Conservation (phyloP, 2,329 filamentous ascomycete genomes). For the Epichloe amarillans region DNA sequence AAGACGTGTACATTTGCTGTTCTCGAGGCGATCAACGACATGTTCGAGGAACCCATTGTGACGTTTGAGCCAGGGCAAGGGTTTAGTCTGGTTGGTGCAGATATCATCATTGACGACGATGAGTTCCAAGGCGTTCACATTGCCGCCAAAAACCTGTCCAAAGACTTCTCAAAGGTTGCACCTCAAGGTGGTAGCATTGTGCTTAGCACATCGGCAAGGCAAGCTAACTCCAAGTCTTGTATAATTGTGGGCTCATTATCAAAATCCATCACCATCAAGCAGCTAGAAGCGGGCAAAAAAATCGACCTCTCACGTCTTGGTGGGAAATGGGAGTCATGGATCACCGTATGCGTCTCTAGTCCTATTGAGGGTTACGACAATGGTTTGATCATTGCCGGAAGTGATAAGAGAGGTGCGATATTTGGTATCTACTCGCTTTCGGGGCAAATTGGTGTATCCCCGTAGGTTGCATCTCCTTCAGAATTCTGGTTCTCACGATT, state of each 20-base stretch:
- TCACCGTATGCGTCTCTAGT: conserved; percentile 31
- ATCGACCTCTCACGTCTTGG: conserved; percentile 11
- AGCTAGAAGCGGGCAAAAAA: conserved; percentile 8
- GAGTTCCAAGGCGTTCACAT: conserved; percentile 21
- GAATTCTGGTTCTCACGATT: neutral
- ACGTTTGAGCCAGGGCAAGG: conserved; percentile 12
- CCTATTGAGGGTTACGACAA: conserved; percentile 27
- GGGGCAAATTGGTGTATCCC: conserved; percentile 48
- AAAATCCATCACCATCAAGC: conserved; percentile 10
- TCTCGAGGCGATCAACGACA: conserved; percentile 2
- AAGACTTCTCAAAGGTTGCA: conserved; percentile 16
- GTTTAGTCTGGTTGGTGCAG: conserved; percentile 17
- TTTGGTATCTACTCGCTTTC: conserved; percentile 47
- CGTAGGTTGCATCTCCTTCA: conserved; percentile 13
- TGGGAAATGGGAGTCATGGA: conserved; percentile 44
- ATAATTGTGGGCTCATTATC: conserved; percentile 13
- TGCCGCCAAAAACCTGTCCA: conserved; percentile 18
- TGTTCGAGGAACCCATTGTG: conserved; percentile 16
- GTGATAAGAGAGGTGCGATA: conserved; percentile 45
- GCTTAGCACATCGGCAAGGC: conserved; percentile 1
- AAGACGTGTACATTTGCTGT: neutral
- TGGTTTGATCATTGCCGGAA: conserved; percentile 43
- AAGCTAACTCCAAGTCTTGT: conserved; percentile 6
- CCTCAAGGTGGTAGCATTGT: conserved; percentile 5
- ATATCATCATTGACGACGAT: conserved; percentile 17